Evolutionary conservation across 1,284 basidiomycete species (phyloP).

Genomic region (Heterobasidion annosum): DNA sequence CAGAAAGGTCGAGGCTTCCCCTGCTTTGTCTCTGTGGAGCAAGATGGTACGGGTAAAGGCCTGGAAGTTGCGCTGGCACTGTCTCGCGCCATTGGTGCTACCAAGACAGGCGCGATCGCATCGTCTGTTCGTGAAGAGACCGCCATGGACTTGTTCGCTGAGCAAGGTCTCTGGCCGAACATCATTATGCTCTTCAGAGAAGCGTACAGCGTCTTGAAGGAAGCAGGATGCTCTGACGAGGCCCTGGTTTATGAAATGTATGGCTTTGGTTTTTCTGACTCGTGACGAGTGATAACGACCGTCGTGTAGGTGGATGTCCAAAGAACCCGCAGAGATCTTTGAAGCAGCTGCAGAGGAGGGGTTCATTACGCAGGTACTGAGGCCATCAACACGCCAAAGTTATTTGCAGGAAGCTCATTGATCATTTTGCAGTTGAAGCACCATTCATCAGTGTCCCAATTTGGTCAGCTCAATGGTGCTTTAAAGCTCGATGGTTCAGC

Average conservation of each 20-base stretch:
- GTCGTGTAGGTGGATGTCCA: conserved; percentile 56
- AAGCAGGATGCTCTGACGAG: conserved; percentile 60
- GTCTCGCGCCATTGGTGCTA: conserved; percentile 50
- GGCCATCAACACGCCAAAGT: conserved; percentile 7
- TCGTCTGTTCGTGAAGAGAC: conserved; percentile 60
- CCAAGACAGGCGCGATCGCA: conserved; percentile 56
- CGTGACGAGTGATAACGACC: neutral
- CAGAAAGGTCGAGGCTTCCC: conserved; percentile 55
- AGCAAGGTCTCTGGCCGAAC: conserved; percentile 61
- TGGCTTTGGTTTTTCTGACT: neutral
- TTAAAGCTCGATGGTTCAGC: conserved; percentile 43
- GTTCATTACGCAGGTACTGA: conserved; percentile 40
- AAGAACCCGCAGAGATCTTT: conserved; percentile 65
- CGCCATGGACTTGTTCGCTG: conserved; percentile 56
- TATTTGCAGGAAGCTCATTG: neutral
- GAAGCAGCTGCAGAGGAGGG: conserved; percentile 60
- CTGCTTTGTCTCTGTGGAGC: conserved; percentile 57
- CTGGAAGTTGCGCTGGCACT: conserved; percentile 40
- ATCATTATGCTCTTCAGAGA: conserved; percentile 59
- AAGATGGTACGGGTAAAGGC: conserved; percentile 46
- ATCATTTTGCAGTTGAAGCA: conserved; percentile 37
- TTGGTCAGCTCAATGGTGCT: conserved; percentile 50
- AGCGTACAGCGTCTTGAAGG: conserved; percentile 52
- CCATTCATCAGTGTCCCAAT: conserved; percentile 56
- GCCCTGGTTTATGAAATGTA: conserved; percentile 61